A percentile compares a stretch with the other conserved stretches of the same genome.
phyloP scores from a whole-genome alignment of 331 rosid genomes.

The Quercus lobata region DNA sequence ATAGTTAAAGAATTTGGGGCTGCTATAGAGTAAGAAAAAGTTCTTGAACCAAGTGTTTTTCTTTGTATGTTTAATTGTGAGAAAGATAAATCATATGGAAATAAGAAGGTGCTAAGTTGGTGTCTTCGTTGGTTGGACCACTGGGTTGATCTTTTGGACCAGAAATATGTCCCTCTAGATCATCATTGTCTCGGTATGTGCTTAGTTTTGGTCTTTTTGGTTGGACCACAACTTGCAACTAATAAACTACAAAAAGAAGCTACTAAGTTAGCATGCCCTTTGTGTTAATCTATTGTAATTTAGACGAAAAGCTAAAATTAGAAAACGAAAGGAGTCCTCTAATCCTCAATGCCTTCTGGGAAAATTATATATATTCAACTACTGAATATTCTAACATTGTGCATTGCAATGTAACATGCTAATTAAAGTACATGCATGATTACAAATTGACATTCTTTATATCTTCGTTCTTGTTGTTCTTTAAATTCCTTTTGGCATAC shows the following conservation, averaged over 20 bases:
- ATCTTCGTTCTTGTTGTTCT: too few species aligned
- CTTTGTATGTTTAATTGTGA: neutral
- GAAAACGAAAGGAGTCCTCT: neutral
- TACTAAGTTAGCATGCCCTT: neutral
- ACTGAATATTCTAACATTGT: neutral
- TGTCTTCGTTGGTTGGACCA: conserved; percentile 33
- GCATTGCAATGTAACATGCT: conserved; percentile 17
- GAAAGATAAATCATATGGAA: conserved; percentile 26
- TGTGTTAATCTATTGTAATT: neutral
- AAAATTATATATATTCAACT: neutral
- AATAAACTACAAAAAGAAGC: conserved; percentile 7
- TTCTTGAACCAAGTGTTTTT: neutral
- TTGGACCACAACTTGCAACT: conserved; percentile 40
- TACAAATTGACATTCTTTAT: too few species aligned
- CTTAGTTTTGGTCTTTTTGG: conserved; percentile 10
- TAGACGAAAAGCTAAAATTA: conserved; percentile 4
- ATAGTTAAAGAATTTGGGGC: conserved; percentile 14
- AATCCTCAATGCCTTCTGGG: neutral
- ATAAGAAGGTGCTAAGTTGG: conserved; percentile 30
- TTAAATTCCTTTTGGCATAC: too few species aligned
- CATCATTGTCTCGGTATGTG: conserved; percentile 26
- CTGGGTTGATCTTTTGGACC: conserved; percentile 4
- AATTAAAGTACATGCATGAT: too few species aligned
- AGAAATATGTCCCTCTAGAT: conserved; percentile 22
- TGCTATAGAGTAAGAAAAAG: conserved; percentile 3